Evolutionary conservation across 140 eudicot species (phyloP).

Genomic region (Ambrosia hybrid): DNA sequence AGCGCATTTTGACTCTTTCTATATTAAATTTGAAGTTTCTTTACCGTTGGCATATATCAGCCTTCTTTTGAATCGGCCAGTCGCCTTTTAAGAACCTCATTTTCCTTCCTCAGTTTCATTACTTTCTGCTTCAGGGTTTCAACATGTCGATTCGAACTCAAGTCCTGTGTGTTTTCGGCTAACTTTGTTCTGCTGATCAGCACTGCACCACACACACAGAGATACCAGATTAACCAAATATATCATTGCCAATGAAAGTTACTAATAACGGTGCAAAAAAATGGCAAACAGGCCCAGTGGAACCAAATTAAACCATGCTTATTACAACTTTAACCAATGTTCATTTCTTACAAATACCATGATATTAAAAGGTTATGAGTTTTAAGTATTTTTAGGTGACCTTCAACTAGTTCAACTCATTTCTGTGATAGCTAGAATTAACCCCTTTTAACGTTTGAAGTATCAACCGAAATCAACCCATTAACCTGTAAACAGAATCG

Average conservation of each 20-base stretch:
- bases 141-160: constrained; percentile 44
- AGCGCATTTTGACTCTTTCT: too few relatives aligned
- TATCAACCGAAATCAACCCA: not conserved
- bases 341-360: too few relatives aligned
- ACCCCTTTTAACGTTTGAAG: not conserved
- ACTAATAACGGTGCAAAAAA: not conserved
- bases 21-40: too few relatives aligned
- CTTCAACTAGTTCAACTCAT: not conserved
- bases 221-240: constrained; percentile 8
- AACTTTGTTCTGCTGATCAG: constrained; percentile 48
- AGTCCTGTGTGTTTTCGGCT: constrained; percentile 53
- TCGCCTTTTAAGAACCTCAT: constrained; percentile 55
- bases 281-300: not conserved
- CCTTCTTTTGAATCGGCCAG: constrained; percentile 35
- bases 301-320: not conserved
- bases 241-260: constrained; percentile 10
- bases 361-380: too few relatives aligned
- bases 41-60: constrained; percentile 22
- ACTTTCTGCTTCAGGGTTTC: constrained; percentile 68
- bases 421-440: not conserved
- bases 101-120: constrained; percentile 67
- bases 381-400: not conserved
- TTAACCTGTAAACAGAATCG: not conserved
- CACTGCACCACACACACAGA: constrained; percentile 44
- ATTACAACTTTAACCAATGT: too few relatives aligned